Conservation (phyloP, 2,329 filamentous ascomycete genomes). For the Exophiala calicioides region DNA sequence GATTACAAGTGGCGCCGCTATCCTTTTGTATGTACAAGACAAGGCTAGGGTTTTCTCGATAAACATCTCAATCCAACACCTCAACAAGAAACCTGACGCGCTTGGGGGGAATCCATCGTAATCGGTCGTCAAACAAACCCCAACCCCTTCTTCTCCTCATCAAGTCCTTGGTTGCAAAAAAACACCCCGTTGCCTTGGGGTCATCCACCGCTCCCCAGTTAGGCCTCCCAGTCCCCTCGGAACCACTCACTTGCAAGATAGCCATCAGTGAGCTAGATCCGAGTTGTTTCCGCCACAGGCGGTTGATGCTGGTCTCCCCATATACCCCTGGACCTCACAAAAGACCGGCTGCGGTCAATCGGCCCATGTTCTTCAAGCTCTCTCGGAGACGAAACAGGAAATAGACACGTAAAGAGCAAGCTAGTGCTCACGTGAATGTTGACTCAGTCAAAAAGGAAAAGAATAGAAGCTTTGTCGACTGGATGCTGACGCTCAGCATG, state of each 20-base stretch:
- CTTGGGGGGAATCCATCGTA: no score
- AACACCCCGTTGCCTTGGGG: constrained; percentile 1
- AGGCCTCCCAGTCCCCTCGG: no score
- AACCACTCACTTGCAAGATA: constrained; percentile 5
- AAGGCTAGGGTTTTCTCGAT: no score
- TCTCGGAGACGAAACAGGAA: constrained; percentile 20
- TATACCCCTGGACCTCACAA: constrained; percentile 1
- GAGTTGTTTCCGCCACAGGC: constrained; percentile 14
- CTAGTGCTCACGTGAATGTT: constrained; percentile 25
- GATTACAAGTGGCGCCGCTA: constrained; percentile 16
- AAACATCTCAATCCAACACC: no score
- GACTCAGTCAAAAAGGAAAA: constrained; percentile 25
- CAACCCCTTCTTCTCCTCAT: neutral
- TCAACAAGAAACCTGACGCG: constrained; percentile 9
- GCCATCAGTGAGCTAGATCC: neutral
- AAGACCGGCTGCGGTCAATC: constrained; percentile 22
- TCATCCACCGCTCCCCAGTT: neutral
- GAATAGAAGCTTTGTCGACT: constrained; percentile 12
- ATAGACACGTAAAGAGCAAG: constrained; percentile 12
- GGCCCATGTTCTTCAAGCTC: constrained; percentile 16
- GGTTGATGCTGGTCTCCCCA: constrained; percentile 3
- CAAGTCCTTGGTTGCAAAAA: constrained; percentile 4
- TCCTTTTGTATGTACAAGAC: no score
- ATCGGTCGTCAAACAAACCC: no score
- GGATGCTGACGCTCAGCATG: constrained; percentile 9